Percentiles rank a stretch among this genome's conserved stretches.
phyloP scores from a whole-genome alignment of 495 filamentous ascomycete species.

The Neurospora sp. region DNA sequence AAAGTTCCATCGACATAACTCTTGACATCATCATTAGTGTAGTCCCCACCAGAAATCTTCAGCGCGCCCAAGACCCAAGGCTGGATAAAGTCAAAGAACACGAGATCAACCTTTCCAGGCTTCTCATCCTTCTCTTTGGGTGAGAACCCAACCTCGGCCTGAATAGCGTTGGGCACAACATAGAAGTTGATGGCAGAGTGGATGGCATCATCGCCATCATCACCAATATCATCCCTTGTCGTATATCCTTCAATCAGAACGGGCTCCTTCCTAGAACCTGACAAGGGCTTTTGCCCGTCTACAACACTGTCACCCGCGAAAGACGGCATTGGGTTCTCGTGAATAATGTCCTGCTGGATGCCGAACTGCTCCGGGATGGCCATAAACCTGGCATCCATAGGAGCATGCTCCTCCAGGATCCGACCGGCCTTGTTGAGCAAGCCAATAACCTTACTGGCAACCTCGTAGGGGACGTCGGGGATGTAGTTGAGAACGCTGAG shows the following conservation, averaged over 20 bases:
- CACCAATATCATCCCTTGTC: slow-evolving; percentile 72
- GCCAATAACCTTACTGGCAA: slow-evolving; percentile 57
- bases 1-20: slow-evolving; percentile 60
- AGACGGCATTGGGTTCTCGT: not conserved
- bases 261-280: slow-evolving; percentile 13
- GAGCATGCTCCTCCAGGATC: slow-evolving; percentile 30
- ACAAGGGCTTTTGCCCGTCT: slow-evolving; percentile 18
- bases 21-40: slow-evolving; percentile 47
- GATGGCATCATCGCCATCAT: slow-evolving; percentile 85
- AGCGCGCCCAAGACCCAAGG: slow-evolving; percentile 66
- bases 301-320: not conserved
- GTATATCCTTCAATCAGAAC: slow-evolving; percentile 71
- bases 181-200: slow-evolving; percentile 68
- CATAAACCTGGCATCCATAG: slow-evolving; percentile 24
- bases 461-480: slow-evolving; percentile 64
- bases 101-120: slow-evolving; percentile 69
- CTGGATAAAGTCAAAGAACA: slow-evolving; percentile 88
- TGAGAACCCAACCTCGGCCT: slow-evolving; percentile 47
- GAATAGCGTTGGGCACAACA: slow-evolving; percentile 71
- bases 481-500: slow-evolving; percentile 69
- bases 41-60: slow-evolving; percentile 52
- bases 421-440: slow-evolving; percentile 64
- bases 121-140: slow-evolving; percentile 30
- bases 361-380: slow-evolving; percentile 30
- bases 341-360: slow-evolving; percentile 17